These are phyloP conservation scores for Lactarius akahatsu DNA, from an alignment of 768 basidiomycete species.

Conservation along the genomic window DNA sequence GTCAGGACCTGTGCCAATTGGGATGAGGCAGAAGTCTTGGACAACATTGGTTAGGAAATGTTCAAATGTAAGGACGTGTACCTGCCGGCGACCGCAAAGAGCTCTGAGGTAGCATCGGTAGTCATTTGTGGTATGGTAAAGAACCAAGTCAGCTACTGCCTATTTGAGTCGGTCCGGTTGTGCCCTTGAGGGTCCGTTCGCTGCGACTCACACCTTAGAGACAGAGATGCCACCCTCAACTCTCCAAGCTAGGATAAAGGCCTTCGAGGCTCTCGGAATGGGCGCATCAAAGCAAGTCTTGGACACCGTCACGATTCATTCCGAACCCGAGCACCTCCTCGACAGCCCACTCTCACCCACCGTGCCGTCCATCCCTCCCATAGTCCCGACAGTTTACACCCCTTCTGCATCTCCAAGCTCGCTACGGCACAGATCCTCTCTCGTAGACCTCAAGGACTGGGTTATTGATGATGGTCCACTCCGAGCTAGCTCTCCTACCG, in stretches of 20 bases:
- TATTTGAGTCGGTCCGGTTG: not conserved
- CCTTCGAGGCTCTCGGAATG: constrained; percentile 26
- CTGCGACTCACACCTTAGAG: not conserved
- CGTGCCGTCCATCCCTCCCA: constrained; percentile 21
- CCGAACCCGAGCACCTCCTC: constrained; percentile 26
- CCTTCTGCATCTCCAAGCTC: constrained; percentile 24
- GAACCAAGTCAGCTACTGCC: not conserved
- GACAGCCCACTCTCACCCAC: constrained; percentile 25
- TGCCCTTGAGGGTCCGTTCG: not conserved
- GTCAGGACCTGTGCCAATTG: constrained; percentile 67
- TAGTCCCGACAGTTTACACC: constrained; percentile 18
- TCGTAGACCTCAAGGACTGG: constrained; percentile 71
- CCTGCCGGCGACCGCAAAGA: constrained; percentile 77
- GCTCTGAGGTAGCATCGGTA: constrained; percentile 43
- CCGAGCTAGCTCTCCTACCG: not conserved
- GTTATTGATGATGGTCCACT: constrained; percentile 58
- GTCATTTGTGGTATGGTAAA: not conserved
- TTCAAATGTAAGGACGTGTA: constrained; percentile 3
- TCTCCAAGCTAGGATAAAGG: constrained; percentile 29
- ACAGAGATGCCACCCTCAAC: constrained; percentile 24
- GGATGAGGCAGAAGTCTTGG: constrained; percentile 85
- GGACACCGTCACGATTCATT: constrained; percentile 19
- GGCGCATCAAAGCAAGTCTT: constrained; percentile 25
- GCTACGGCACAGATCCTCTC: constrained; percentile 44
- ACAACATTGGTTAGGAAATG: not conserved